Percentiles rank a stretch among this genome's conserved stretches.
phyloP scores from a whole-genome alignment of 2,329 filamentous ascomycete genomes.

The Colletotrichum melonis region DNA sequence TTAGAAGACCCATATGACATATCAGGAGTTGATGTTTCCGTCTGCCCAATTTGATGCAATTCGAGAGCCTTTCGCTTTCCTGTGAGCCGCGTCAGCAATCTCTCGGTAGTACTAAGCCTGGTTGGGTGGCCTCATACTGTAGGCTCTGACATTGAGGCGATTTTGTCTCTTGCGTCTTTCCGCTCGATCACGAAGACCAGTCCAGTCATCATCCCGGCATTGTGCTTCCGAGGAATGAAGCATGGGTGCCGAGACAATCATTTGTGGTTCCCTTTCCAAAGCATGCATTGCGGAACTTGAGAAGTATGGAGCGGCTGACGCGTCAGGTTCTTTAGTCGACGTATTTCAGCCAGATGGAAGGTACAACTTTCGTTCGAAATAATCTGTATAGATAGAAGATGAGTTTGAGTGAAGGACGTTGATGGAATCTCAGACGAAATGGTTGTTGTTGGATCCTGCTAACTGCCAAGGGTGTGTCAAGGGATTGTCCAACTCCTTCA shows the following conservation, averaged over 20 bases:
- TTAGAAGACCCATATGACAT: too few relatives aligned
- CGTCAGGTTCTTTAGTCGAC: neutral
- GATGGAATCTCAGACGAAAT: neutral
- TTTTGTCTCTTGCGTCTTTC: conserved; percentile 48
- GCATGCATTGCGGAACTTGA: neutral
- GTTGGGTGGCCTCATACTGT: conserved; percentile 41
- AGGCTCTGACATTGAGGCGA: conserved; percentile 48
- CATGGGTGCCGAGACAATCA: neutral
- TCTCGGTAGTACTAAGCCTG: neutral
- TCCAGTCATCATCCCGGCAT: conserved; percentile 47
- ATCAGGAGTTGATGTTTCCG: neutral
- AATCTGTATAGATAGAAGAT: neutral
- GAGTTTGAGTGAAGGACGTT: neutral
- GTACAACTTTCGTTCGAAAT: neutral
- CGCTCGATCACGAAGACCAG: conserved; percentile 43
- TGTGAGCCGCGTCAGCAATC: neutral
- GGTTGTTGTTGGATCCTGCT: neutral
- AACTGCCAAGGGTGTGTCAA: neutral
- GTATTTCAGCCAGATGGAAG: neutral
- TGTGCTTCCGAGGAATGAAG: conserved; percentile 2
- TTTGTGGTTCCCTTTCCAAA: neutral
- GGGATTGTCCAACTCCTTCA: neutral
- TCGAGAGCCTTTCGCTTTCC: conserved; percentile 27
- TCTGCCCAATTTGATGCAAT: neutral
- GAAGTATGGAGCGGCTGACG: neutral